These are phyloP conservation scores for Agmasoma carcini DNA, from an alignment of 371 early-diverging fungal species.

Conservation along the genomic window DNA sequence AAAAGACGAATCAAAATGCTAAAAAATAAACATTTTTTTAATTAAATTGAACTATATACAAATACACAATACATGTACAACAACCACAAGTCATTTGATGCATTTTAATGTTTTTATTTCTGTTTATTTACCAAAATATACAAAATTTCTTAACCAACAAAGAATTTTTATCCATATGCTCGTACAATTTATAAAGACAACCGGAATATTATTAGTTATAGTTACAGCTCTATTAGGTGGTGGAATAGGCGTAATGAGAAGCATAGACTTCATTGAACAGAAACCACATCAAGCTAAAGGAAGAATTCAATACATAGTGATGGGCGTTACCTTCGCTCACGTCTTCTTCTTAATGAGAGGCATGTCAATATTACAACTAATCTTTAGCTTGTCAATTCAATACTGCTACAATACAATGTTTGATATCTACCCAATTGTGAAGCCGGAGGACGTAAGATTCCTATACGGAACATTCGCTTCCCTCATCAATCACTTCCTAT, in stretches of 20 bases:
- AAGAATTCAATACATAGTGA: slow-evolving; percentile 41
- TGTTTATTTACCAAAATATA: no score
- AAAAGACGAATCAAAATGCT: no score
- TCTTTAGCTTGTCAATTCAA: slow-evolving; percentile 45
- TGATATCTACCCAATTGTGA: slow-evolving; percentile 48
- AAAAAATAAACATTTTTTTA: no score
- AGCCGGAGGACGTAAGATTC: slow-evolving; percentile 46
- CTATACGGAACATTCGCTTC: slow-evolving; percentile 48
- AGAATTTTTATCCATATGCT: slow-evolving; percentile 17
- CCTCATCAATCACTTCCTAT: slow-evolving; percentile 52
- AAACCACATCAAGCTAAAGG: slow-evolving; percentile 52
- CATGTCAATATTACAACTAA: slow-evolving; percentile 38
- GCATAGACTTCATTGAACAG: slow-evolving; percentile 53
- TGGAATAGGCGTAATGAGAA: slow-evolving; percentile 43
- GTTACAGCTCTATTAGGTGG: slow-evolving; percentile 33
- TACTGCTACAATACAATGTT: slow-evolving; percentile 49
- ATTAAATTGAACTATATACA: no score
- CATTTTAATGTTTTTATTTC: no score
- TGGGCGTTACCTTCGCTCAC: slow-evolving; percentile 32
- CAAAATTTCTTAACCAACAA: no score
- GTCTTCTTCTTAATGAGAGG: slow-evolving; percentile 44
- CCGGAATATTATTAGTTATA: slow-evolving; percentile 20
- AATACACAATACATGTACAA: no score
- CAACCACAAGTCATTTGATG: no score
- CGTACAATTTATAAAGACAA: slow-evolving; percentile 6